Evolutionary conservation across 129 eudicot genomes (phyloP), one percentile per base, ranked within the genome.

Genomic region (Scalesia atractyloides): DNA sequence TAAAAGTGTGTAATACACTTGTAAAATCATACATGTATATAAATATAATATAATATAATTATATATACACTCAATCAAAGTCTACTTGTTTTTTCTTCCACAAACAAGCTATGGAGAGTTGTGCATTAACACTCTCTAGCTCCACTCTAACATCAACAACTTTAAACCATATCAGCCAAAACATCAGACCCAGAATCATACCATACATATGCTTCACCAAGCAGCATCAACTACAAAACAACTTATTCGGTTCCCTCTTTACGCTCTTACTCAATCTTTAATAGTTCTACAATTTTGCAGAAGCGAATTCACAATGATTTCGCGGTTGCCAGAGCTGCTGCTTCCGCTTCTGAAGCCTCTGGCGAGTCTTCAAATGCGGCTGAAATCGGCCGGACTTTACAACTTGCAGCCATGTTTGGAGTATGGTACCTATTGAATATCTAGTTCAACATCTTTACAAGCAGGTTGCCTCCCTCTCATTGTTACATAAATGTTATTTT

Each of bases 401-500:
- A 82, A 82, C 86, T 94, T 37, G 96, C 89, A 4, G 60, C 75
- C 61, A 94, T 94, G 98, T 90, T 94, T 80, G 92, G 72, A 44
- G 19, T 83, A 5, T 94, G 98, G 98, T 94, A 94, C 72, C 30
- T 84, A 18, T 69, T 91, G 67, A 91, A 91, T 66, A 86, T 91
- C 76, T 94, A 86, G 83, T 94, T 84, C 97, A 94, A 94, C 79
- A 94, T 94, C 72, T 90, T 61, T 87, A 94, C 74, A 94, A 94
- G 73, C 98, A 94, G 98, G 98, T 94, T 46, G 24, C 18, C 64
- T 59, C 13, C 15, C 15, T 56, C 19, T 20, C 34, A 5, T 2
- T 50, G 46, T 41, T 41, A 6, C 46, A 9, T 41, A 41, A 41
- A 41, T 41, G 46, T 41, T 3, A 41, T 41, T 41, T 9, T 8